These are phyloP conservation scores for Verticillium isaacii DNA, from an alignment of 2,329 filamentous ascomycete species.

Conservation along the genomic window DNA sequence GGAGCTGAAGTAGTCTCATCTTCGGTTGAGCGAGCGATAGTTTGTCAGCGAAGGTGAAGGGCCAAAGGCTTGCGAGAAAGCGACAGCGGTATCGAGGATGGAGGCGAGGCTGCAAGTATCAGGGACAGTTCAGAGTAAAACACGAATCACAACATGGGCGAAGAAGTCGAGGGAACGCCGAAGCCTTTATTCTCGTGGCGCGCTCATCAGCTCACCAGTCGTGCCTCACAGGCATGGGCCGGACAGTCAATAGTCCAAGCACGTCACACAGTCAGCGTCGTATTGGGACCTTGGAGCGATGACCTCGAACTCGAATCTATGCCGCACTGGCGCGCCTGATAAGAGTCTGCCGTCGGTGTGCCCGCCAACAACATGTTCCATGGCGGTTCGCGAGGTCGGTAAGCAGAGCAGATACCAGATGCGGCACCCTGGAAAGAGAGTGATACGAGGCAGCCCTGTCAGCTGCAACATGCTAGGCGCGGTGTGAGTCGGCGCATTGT, in stretches of 20 bases:
- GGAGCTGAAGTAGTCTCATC: conserved; percentile 29
- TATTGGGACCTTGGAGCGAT: not conserved
- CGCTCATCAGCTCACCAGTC: not conserved
- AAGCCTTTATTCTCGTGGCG: not conserved
- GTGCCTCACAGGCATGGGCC: not conserved
- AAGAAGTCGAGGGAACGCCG: not conserved
- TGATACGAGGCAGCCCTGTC: not conserved
- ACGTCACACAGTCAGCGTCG: not conserved
- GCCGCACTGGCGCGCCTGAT: not conserved
- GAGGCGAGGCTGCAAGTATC: not conserved
- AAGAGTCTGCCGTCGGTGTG: not conserved
- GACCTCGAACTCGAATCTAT: not conserved
- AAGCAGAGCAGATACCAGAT: not conserved
- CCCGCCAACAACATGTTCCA: not conserved
- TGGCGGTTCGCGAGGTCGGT: not conserved
- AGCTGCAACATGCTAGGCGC: not conserved
- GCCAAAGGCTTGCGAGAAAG: conserved; percentile 7
- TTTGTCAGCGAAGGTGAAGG: conserved; percentile 13
- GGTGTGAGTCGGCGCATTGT: not conserved
- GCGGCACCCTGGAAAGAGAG: not conserved
- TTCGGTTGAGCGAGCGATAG: conserved; percentile 10
- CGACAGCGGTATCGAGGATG: not conserved
- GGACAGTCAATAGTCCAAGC: not conserved
- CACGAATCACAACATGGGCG: not conserved
- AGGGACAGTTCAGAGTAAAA: not conserved